phyloP scores from a whole-genome alignment of 176 grass and related monocot species.

The Eleusine indica region DNA sequence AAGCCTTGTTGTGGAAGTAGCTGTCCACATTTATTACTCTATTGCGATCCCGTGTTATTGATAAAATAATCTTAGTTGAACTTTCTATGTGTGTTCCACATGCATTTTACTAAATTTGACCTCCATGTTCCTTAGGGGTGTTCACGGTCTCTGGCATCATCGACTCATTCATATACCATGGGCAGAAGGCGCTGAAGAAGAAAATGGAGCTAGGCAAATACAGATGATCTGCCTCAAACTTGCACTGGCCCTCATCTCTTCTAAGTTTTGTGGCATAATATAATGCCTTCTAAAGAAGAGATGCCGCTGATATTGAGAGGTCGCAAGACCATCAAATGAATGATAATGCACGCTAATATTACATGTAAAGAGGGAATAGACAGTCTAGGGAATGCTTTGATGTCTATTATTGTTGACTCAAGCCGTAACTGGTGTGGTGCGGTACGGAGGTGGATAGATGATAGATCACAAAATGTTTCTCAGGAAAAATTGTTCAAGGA shows the following conservation, averaged over 20 bases:
- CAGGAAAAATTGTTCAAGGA: slow-evolving; percentile 20
- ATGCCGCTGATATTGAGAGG: not conserved
- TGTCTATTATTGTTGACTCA: slow-evolving; percentile 19
- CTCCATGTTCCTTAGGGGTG: slow-evolving; percentile 59
- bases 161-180: slow-evolving; percentile 94
- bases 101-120: not conserved
- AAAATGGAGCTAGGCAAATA: slow-evolving; percentile 94
- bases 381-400: slow-evolving; percentile 24
- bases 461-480: slow-evolving; percentile 32
- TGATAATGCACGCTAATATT: slow-evolving; percentile 23
- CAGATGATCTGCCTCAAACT: slow-evolving; percentile 57
- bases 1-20: not conserved
- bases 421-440: slow-evolving; percentile 11
- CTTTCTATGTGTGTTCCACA: not conserved
- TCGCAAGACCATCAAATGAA: slow-evolving; percentile 30
- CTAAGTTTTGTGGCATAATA: slow-evolving; percentile 40
- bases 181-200: slow-evolving; percentile 88
- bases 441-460: slow-evolving; percentile 11
- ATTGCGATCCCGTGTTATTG: not conserved
- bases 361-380: slow-evolving; percentile 48
- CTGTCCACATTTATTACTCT: not conserved
- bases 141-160: slow-evolving; percentile 96
- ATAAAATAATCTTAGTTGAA: slow-evolving; percentile 14
- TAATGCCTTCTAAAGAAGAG: slow-evolving; percentile 26
- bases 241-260: slow-evolving; percentile 14